Conservation (phyloP, 306 rosid species). For the Castanea mollissima region DNA sequence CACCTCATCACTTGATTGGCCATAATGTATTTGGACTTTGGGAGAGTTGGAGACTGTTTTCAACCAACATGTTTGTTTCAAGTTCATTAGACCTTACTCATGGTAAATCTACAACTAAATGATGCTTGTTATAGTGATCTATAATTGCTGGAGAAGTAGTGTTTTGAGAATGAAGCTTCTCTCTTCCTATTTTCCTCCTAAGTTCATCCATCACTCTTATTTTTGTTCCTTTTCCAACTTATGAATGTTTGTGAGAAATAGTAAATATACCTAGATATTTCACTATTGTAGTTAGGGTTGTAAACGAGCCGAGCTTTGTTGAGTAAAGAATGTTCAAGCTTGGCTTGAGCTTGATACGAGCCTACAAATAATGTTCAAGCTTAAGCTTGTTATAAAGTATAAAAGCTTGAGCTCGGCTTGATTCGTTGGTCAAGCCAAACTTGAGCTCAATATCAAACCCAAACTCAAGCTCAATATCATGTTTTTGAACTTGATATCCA, state of each 20-base stretch:
- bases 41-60: background rate
- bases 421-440: too few species aligned
- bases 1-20: background rate
- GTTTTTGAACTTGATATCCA: too few species aligned
- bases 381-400: too few species aligned
- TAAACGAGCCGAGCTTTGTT: too few species aligned
- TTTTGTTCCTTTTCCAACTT: background rate
- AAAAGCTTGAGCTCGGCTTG: too few species aligned
- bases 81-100: background rate
- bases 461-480: too few species aligned
- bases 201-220: background rate
- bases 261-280: background rate
- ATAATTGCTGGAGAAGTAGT: background rate
- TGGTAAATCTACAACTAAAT: background rate
- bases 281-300: too few species aligned
- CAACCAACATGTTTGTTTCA: background rate
- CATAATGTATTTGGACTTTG: background rate
- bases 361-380: too few species aligned
- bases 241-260: background rate
- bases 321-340: too few species aligned
- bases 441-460: too few species aligned
- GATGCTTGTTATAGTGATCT: background rate
- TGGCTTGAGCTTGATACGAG: too few species aligned
- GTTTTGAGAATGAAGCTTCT: conserved; percentile 1
- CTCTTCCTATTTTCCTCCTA: background rate